A percentile compares a stretch with the other conserved stretches of the same genome.
These are phyloP conservation scores for Arxiozyma bovina DNA, from an alignment of 1,139 yeast species.

Conservation along the genomic window DNA sequence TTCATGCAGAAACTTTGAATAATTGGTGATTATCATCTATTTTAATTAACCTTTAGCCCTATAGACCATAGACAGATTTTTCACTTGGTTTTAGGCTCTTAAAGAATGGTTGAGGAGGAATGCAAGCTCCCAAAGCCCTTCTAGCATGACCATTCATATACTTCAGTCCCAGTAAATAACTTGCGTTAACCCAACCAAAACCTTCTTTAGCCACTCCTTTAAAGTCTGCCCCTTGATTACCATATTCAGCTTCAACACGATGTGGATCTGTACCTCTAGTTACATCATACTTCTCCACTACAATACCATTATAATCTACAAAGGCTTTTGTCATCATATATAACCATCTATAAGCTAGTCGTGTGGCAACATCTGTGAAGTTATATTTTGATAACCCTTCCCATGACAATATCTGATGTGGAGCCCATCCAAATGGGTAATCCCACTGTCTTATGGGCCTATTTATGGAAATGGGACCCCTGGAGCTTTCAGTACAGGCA, in stretches of 20 bases:
- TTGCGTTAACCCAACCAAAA: slow-evolving; percentile 94
- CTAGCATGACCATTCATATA: slow-evolving; percentile 59
- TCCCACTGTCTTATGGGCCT: slow-evolving; percentile 96
- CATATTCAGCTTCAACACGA: slow-evolving; percentile 91
- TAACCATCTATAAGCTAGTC: slow-evolving; percentile 82
- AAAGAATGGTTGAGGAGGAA: slow-evolving; percentile 69
- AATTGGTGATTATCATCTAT: background rate
- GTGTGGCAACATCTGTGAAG: slow-evolving; percentile 51
- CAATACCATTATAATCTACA: slow-evolving; percentile 90
- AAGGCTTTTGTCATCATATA: slow-evolving; percentile 85
- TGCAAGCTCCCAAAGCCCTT: slow-evolving; percentile 74
- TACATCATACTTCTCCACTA: slow-evolving; percentile 92
- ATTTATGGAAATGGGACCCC: slow-evolving; percentile 62
- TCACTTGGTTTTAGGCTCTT: slow-evolving; percentile 41
- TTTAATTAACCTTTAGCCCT: background rate
- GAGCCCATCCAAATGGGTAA: slow-evolving; percentile 98
- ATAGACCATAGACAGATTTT: slow-evolving; percentile 35
- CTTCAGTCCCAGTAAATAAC: slow-evolving; percentile 67
- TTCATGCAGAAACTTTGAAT: background rate
- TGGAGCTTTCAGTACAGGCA: slow-evolving; percentile 69
- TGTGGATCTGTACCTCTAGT: slow-evolving; percentile 79
- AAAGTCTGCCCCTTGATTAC: slow-evolving; percentile 89
- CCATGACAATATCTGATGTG: slow-evolving; percentile 96
- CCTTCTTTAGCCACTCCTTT: slow-evolving; percentile 96
- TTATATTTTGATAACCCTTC: slow-evolving; percentile 73